phyloP scores from a whole-genome alignment of 345 rosid species.

The Syzygium aqueum region DNA sequence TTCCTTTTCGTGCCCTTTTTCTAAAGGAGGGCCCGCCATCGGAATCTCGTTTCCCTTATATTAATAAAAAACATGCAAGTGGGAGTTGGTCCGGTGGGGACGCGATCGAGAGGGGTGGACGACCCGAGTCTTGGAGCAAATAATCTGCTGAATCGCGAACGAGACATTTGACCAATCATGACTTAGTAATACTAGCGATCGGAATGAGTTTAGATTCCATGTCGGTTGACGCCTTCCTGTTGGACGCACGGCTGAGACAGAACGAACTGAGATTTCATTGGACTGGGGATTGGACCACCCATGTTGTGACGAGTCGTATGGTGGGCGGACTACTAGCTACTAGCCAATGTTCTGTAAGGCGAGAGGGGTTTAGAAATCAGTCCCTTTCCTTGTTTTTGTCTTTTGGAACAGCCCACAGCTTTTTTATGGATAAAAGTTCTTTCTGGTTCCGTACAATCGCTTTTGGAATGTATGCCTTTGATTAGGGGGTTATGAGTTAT shows the following conservation, averaged over 20 bases:
- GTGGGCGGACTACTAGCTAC: not conserved
- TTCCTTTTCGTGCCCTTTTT: not conserved
- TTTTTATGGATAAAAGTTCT: accelerated
- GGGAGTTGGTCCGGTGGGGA: not conserved
- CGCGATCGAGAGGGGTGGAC: not conserved
- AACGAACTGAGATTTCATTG: not conserved
- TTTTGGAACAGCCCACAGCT: not conserved
- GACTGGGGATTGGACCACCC: not conserved
- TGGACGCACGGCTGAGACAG: not conserved
- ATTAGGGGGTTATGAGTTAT: not conserved
- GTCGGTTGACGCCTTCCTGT: not conserved
- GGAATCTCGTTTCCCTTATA: not conserved
- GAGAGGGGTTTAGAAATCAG: not conserved
- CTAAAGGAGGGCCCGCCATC: not conserved
- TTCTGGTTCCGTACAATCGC: not conserved
- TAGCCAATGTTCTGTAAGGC: not conserved
- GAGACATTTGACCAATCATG: not conserved
- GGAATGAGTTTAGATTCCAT: not conserved
- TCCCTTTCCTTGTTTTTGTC: not conserved
- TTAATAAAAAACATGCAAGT: not conserved
- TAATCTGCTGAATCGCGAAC: not conserved
- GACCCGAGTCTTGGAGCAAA: not conserved
- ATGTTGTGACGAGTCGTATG: not conserved
- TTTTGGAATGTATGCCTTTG: not conserved
- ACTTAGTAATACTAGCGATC: not conserved